A percentile compares a stretch with the other conserved stretches of the same genome.
Evolutionary conservation across 371 early-diverging fungal genomes (phyloP).

Genomic region (Saksenaea oblongispora): DNA sequence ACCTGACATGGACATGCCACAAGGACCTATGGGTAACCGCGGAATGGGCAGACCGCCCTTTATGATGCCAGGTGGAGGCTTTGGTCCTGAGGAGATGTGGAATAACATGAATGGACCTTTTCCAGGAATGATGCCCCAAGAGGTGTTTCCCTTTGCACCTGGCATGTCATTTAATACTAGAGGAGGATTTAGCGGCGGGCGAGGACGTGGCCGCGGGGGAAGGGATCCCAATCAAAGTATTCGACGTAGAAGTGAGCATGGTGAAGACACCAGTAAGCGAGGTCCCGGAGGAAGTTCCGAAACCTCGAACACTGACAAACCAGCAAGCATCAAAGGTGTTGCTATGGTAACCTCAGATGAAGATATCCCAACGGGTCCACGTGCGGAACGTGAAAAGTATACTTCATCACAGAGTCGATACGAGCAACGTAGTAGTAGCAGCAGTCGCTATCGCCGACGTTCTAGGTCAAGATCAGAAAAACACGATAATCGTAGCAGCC

Average conservation of each 20-base stretch:
- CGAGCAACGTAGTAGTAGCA: constrained; percentile 17
- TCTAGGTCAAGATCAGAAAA: constrained; percentile 22
- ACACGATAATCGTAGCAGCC: constrained; percentile 17
- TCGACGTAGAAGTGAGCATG: constrained; percentile 3
- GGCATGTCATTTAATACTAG: constrained; percentile 21
- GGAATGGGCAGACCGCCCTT: constrained; percentile 38
- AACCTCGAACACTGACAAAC: constrained; percentile 5
- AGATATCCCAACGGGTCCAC: constrained; percentile 28
- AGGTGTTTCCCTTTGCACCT: constrained; percentile 30
- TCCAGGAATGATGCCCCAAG: constrained; percentile 44
- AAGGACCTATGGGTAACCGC: constrained; percentile 1
- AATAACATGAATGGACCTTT: constrained; percentile 20
- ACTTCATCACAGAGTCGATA: constrained; percentile 13
- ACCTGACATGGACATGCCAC: constrained; percentile 21
- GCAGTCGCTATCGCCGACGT: constrained; percentile 16
- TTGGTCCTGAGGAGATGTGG: constrained; percentile 26
- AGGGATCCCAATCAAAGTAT: constrained; percentile 13
- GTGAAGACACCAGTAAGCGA: constrained; percentile 12
- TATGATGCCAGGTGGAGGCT: constrained; percentile 31
- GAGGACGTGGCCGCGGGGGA: constrained; percentile 27
- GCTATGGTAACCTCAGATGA: constrained; percentile 27
- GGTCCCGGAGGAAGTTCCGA: constrained; percentile 13
- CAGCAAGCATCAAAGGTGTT: constrained; percentile 11
- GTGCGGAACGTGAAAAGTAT: constrained; percentile 24
- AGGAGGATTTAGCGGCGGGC: constrained; percentile 30